phyloP scores from a whole-genome alignment of 2,329 filamentous ascomycete species.

The Venturia oleaginea region DNA sequence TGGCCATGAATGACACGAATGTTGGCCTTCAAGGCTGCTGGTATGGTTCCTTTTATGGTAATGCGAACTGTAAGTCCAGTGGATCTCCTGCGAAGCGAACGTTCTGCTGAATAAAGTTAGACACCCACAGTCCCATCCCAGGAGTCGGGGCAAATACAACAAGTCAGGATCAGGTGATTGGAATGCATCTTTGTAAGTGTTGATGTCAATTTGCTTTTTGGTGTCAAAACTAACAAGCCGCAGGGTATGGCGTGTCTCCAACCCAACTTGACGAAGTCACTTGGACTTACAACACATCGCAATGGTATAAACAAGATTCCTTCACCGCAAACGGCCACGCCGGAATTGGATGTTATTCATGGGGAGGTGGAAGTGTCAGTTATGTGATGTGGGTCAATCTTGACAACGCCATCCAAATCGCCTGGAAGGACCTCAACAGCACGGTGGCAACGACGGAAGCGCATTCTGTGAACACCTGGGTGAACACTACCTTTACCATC shows the following conservation, averaged over 20 bases:
- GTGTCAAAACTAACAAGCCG: not conserved
- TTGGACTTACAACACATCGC: slow-evolving; percentile 14
- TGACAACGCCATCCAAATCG: slow-evolving; percentile 31
- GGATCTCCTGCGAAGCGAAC: too few species aligned
- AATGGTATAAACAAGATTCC: slow-evolving; percentile 13
- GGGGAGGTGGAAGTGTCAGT: slow-evolving; percentile 30
- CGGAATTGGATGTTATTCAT: slow-evolving; percentile 36
- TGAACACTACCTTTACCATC: slow-evolving; percentile 25
- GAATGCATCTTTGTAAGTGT: slow-evolving; percentile 14
- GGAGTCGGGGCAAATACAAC: slow-evolving; percentile 10
- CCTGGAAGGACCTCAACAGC: slow-evolving; percentile 36
- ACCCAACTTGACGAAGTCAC: slow-evolving; percentile 12
- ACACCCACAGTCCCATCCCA: slow-evolving; percentile 11
- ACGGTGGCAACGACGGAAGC: slow-evolving; percentile 21
- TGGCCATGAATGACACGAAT: slow-evolving; percentile 11
- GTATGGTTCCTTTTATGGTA: slow-evolving; percentile 10
- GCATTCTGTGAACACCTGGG: slow-evolving; percentile 34
- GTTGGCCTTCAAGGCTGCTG: slow-evolving; percentile 14
- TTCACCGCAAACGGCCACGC: slow-evolving; percentile 30
- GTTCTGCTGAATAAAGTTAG: not conserved
- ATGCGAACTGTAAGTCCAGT: not conserved
- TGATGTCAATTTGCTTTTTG: not conserved
- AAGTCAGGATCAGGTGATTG: slow-evolving; percentile 12
- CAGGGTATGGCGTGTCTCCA: slow-evolving; percentile 6
- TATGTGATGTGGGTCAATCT: slow-evolving; percentile 37